Evolutionary conservation across 805 yeast species (phyloP).

Genomic region (Candida insectalens): DNA sequence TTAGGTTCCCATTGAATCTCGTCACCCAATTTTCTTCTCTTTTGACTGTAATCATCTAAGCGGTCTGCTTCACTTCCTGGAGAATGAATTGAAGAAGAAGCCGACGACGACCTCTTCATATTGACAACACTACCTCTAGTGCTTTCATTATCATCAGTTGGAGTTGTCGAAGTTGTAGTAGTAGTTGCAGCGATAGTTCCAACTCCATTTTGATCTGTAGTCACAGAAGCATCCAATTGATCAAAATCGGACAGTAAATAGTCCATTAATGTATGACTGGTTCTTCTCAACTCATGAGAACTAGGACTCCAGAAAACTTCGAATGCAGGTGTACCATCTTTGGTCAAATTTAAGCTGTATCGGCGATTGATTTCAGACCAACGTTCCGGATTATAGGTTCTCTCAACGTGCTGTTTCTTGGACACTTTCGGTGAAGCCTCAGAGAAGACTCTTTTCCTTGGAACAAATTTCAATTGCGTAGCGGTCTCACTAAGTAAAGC

Average conservation of each 20-base stretch:
- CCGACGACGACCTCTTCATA: not conserved
- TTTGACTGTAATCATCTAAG: not conserved
- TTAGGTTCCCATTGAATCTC: conserved; percentile 17
- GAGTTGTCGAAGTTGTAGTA: not conserved
- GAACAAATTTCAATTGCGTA: not conserved
- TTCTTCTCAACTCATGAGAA: not conserved
- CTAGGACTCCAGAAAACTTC: not conserved
- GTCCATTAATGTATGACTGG: not conserved
- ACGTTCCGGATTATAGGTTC: not conserved
- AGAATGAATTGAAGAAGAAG: not conserved
- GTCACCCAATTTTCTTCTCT: conserved; percentile 16
- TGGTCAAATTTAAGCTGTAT: not conserved
- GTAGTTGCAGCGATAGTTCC: not conserved
- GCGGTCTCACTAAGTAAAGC: too few relatives aligned
- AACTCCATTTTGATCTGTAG: not conserved
- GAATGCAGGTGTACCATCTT: not conserved
- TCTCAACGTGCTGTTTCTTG: not conserved
- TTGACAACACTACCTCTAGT: too few relatives aligned
- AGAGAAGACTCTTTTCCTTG: not conserved
- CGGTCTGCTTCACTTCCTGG: not conserved
- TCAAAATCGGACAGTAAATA: not conserved
- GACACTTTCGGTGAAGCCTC: not conserved
- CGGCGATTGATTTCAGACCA: not conserved
- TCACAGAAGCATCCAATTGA: not conserved
- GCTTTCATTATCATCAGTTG: too few relatives aligned